Conservation (phyloP, 2,329 filamentous ascomycete genomes). For the Clonostachys solani region DNA sequence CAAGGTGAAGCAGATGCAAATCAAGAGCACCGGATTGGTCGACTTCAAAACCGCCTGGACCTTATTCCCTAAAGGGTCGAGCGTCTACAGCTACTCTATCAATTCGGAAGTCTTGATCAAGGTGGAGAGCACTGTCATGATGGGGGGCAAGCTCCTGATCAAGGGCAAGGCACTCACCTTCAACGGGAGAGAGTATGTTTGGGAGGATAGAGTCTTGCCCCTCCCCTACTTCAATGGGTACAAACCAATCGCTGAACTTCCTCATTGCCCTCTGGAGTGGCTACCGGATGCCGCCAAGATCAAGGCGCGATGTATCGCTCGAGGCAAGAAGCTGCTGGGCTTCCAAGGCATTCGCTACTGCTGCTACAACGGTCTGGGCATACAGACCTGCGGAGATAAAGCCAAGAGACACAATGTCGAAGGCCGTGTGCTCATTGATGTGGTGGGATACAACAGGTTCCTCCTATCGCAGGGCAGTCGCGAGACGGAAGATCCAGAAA, state of each 20-base stretch:
- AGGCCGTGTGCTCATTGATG: conserved; percentile 15
- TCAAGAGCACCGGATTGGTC: conserved; percentile 30
- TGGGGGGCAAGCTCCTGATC: conserved; percentile 14
- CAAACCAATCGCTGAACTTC: conserved; percentile 1
- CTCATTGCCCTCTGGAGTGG: conserved; percentile 1
- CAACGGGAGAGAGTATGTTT: conserved; percentile 33
- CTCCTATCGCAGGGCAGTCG: conserved; percentile 26
- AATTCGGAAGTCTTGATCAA: conserved; percentile 36
- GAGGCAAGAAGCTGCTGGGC: conserved; percentile 4
- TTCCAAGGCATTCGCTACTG: conserved; percentile 19
- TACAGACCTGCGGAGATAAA: conserved; percentile 10
- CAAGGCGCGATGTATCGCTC: not conserved
- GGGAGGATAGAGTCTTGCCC: conserved; percentile 23
- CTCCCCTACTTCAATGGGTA: conserved; percentile 24
- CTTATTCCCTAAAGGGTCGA: conserved; percentile 31
- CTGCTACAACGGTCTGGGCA: conserved; percentile 33
- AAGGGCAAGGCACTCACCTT: conserved; percentile 27
- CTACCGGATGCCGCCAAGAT: not conserved
- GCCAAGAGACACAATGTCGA: conserved; percentile 23
- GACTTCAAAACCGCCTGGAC: conserved; percentile 38
- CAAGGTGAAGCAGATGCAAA: conserved; percentile 22
- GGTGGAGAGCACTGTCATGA: conserved; percentile 21
- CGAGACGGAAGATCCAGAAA: conserved; percentile 23
- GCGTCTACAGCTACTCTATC: conserved; percentile 28
- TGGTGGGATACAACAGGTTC: conserved; percentile 35